Base-by-base conservation (phyloP, 2,329 filamentous ascomycete species). In the Rhynchosporium agropyri region DNA sequence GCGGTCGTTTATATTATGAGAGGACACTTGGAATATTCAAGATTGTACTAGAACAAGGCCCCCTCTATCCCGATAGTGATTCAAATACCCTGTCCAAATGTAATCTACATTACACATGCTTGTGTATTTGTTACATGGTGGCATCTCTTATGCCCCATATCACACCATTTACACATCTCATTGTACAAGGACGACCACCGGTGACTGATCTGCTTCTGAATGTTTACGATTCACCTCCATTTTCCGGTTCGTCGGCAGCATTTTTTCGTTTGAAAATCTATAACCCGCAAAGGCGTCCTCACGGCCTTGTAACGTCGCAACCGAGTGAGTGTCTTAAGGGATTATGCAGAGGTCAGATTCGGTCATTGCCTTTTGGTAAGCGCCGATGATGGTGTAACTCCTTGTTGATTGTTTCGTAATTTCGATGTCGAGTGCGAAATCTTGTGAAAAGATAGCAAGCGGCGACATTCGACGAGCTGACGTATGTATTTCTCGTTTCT, bases 311-410 rank as follows among this genome's bases (percentile, higher is more conserved):
- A 79, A 90, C 67, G 1, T 73, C 63, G 1, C 77, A 79, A 8
- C 76, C 65, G 0, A 82, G 75, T 29, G 81, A 0, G 78, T 65
- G 71, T 90, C 87, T 53, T 76, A 73, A 20, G 77, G 65, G 83
- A 90, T 87, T 70, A 83, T 65, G 77, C 80, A n/a, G 79, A 80
- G 75, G 28, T 77, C 80, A 63, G 78, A 77, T 59, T 74, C 79
- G 72, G 79, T 46, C 33, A 55, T 58, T 10, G 65, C 69, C 38
- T 60, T 54, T 13, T 68, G 61, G 56, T 67, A 73, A 51, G 72
- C 33, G 8, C 67, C 66, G 15, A 50, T 46, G 6, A 40, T 38
- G 3, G 72, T 62, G 20, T 60, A 55, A 7, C 50, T 28, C 42
- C 64, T 20, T 43, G 66, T 31, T 4, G 54, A 55, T 28, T 64